phyloP scores from a whole-genome alignment of 2,329 filamentous ascomycete species.

The Fusarium foetens region DNA sequence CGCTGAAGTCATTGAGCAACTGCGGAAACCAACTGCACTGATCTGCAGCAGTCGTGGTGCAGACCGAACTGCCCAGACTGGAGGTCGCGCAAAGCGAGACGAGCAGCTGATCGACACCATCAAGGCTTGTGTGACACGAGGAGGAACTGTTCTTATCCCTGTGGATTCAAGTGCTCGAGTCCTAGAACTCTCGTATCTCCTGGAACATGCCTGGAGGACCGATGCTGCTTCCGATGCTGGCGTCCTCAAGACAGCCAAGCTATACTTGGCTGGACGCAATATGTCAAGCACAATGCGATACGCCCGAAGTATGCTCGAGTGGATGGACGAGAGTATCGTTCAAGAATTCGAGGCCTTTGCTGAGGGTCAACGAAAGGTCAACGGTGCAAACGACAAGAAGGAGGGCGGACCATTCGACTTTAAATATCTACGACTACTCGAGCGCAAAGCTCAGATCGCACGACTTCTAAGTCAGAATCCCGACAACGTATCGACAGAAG shows the following conservation, averaged over 20 bases:
- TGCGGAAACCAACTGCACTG: slow-evolving; percentile 91
- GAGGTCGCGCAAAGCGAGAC: slow-evolving; percentile 83
- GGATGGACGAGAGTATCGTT: slow-evolving; percentile 98
- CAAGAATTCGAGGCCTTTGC: slow-evolving; percentile 85
- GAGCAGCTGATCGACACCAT: slow-evolving; percentile 87
- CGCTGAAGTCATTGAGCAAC: slow-evolving; percentile 90
- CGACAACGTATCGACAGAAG: slow-evolving; percentile 56
- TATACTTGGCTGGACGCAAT: slow-evolving; percentile 88
- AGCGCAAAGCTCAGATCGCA: slow-evolving; percentile 82
- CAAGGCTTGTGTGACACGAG: slow-evolving; percentile 78
- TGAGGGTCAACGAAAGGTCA: slow-evolving; percentile 60
- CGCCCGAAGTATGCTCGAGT: slow-evolving; percentile 95
- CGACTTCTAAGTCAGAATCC: slow-evolving; percentile 66
- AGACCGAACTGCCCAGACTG: slow-evolving; percentile 74
- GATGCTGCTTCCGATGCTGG: slow-evolving; percentile 65
- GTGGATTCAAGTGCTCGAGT: slow-evolving; percentile 96
- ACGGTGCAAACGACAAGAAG: slow-evolving; percentile 61
- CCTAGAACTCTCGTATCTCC: slow-evolving; percentile 87
- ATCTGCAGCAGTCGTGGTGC: slow-evolving; percentile 90
- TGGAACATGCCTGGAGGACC: slow-evolving; percentile 90
- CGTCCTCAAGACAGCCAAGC: slow-evolving; percentile 63
- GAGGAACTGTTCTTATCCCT: slow-evolving; percentile 91
- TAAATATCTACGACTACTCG: slow-evolving; percentile 82
- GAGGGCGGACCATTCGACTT: slow-evolving; percentile 87
- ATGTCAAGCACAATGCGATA: slow-evolving; percentile 90